Conservation (phyloP, 2,329 filamentous ascomycete species). For the Ophidiomyces ophidiicola region DNA sequence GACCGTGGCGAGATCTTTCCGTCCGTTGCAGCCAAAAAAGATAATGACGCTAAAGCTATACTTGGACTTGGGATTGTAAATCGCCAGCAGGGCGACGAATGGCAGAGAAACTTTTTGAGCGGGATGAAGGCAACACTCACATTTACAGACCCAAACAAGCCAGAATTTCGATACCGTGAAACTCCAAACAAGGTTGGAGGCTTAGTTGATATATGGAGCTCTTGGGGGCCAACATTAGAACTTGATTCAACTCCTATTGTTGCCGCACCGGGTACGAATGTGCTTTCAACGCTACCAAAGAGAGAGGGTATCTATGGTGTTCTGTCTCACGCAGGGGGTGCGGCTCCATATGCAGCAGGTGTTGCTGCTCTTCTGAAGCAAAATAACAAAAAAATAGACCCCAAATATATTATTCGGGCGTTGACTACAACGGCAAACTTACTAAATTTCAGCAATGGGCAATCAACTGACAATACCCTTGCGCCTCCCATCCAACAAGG, state of each 20-base stretch:
- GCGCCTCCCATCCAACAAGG: conserved; percentile 12
- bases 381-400: background rate
- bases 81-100: conserved; percentile 9
- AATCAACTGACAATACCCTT: background rate
- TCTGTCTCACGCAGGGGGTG: conserved; percentile 5
- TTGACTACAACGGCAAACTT: conserved; percentile 3
- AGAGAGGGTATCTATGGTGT: conserved; percentile 8
- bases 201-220: conserved; percentile 42
- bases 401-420: background rate
- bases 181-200: conserved; percentile 34
- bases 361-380: conserved; percentile 10
- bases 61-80: conserved; percentile 6
- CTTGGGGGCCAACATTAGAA: conserved; percentile 47
- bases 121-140: conserved; percentile 1
- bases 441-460: conserved; percentile 5
- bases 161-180: conserved; percentile 1
- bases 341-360: conserved; percentile 9
- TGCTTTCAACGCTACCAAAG: conserved; percentile 8
- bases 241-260: conserved; percentile 7
- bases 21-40: background rate
- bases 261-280: conserved; percentile 5
- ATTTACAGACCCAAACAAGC: conserved; percentile 1
- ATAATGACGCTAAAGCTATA: background rate
- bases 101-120: conserved; percentile 1
- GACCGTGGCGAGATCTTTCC: conserved; percentile 6